Evolutionary conservation across 345 rosid species (phyloP).

Genomic region (Salix exigua): DNA sequence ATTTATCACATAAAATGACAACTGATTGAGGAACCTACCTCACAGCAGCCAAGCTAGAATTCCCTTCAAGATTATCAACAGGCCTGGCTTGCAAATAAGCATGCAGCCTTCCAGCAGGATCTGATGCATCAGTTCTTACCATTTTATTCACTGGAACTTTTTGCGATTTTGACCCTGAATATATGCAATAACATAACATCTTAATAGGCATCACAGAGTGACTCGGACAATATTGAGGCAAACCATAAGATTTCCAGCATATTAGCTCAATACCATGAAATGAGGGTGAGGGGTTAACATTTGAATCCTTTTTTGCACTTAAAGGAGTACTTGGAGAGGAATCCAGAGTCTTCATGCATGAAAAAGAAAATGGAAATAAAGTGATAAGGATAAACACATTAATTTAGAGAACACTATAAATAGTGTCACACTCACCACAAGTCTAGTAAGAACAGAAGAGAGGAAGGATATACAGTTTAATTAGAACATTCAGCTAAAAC

Average conservation of each 20-base stretch:
- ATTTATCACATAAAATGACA: too few relatives aligned
- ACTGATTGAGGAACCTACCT: constrained; percentile 44
- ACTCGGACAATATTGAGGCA: too few relatives aligned
- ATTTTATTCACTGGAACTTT: constrained; percentile 75
- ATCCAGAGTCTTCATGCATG: constrained; percentile 49
- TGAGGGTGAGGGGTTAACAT: constrained; percentile 30
- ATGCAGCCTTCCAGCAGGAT: constrained; percentile 93
- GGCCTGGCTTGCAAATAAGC: constrained; percentile 63
- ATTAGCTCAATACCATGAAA: constrained; percentile 21
- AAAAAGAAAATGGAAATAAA: constrained; percentile 13
- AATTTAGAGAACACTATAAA: too few relatives aligned
- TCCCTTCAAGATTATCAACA: constrained; percentile 32
- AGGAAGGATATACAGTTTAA: background rate
- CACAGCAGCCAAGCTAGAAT: constrained; percentile 54
- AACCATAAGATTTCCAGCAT: background rate
- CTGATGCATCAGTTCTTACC: constrained; percentile 84
- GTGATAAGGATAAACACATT: background rate
- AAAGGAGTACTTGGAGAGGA: constrained; percentile 42
- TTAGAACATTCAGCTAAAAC: too few relatives aligned
- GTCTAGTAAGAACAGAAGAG: background rate
- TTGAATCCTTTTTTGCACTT: constrained; percentile 36
- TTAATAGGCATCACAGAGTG: too few relatives aligned
- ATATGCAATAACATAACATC: too few relatives aligned
- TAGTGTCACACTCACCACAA: too few relatives aligned
- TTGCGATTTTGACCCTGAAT: constrained; percentile 56